Conservation (phyloP, 305 asterid species). For the Fraxinus latifolia region DNA sequence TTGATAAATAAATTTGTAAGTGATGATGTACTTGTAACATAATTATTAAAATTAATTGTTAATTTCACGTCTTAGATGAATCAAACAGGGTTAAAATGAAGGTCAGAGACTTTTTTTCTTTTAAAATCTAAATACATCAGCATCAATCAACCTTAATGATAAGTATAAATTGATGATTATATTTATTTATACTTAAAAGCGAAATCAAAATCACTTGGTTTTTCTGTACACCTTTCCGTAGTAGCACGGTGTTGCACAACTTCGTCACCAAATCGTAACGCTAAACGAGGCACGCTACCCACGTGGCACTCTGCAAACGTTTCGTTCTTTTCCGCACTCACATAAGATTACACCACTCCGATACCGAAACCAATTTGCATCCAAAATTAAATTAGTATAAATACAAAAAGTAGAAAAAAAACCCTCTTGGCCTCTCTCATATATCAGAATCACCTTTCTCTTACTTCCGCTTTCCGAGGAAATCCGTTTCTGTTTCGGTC, state of each 20-base stretch:
- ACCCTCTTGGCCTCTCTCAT: not conserved
- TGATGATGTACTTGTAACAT: too few relatives aligned
- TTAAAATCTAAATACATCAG: not conserved
- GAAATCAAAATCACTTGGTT: not conserved
- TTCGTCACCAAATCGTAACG: conserved; percentile 28
- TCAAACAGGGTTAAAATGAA: not conserved
- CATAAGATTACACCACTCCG: conserved; percentile 15
- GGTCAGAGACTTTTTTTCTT: not conserved
- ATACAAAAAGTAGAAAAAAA: not conserved
- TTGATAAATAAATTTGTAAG: too few relatives aligned
- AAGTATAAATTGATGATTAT: too few relatives aligned
- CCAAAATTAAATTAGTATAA: not conserved
- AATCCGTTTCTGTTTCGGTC: conserved; percentile 24
- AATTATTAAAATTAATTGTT: too few relatives aligned
- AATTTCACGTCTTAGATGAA: not conserved
- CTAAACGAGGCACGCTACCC: conserved; percentile 29
- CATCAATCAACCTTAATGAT: not conserved
- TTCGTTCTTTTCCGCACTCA: not conserved
- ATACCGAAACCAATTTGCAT: not conserved
- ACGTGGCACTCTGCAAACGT: conserved; percentile 13
- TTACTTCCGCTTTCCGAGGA: conserved; percentile 23
- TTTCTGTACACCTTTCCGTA: not conserved
- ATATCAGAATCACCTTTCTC: conserved; percentile 9
- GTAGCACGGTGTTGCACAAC: not conserved
- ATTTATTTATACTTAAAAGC: too few relatives aligned